phyloP scores from a whole-genome alignment of 2,329 filamentous ascomycete genomes.

The Aspergillus viridinutans region DNA sequence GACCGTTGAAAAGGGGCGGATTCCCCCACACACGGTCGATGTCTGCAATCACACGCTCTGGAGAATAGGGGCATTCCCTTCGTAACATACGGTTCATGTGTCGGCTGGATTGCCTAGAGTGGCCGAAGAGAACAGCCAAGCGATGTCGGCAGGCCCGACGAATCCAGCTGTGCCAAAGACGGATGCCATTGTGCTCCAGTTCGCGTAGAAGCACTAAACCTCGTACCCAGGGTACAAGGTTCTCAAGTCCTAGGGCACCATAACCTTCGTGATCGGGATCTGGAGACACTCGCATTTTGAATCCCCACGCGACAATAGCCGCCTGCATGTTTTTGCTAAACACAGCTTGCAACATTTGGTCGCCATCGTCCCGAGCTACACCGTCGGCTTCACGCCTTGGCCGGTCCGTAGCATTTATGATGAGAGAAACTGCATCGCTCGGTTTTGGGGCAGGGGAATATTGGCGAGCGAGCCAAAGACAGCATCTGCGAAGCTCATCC shows the following conservation, averaged over 20 bases:
- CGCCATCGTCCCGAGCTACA: constrained; percentile 9
- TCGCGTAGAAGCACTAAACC: constrained; percentile 38
- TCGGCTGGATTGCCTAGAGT: constrained; percentile 24
- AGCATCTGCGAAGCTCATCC: constrained; percentile 49
- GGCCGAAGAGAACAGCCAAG: constrained; percentile 35
- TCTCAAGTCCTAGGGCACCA: constrained; percentile 17
- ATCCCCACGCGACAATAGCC: constrained; percentile 50
- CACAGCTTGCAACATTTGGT: constrained; percentile 33
- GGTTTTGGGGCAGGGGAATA: constrained; percentile 27
- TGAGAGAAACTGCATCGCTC: constrained; percentile 7
- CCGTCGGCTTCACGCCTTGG: neutral
- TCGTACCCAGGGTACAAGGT: constrained; percentile 37
- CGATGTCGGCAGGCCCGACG: constrained; percentile 33
- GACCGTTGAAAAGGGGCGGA: constrained; percentile 23
- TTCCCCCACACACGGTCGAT: constrained; percentile 34
- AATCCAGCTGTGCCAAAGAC: constrained; percentile 26
- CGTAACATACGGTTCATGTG: constrained; percentile 34
- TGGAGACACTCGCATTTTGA: constrained; percentile 30
- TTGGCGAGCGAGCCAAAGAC: constrained; percentile 48
- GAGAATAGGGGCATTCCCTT: constrained; percentile 31
- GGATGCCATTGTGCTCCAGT: constrained; percentile 33
- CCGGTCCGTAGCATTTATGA: constrained; percentile 5
- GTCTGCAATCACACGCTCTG: constrained; percentile 28
- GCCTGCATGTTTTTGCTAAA: constrained; percentile 44
- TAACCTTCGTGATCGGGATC: constrained; percentile 15